These are phyloP conservation scores for Tetradesmus lagerheimii DNA, from an alignment of 139 green algal species.

Conservation along the genomic window DNA sequence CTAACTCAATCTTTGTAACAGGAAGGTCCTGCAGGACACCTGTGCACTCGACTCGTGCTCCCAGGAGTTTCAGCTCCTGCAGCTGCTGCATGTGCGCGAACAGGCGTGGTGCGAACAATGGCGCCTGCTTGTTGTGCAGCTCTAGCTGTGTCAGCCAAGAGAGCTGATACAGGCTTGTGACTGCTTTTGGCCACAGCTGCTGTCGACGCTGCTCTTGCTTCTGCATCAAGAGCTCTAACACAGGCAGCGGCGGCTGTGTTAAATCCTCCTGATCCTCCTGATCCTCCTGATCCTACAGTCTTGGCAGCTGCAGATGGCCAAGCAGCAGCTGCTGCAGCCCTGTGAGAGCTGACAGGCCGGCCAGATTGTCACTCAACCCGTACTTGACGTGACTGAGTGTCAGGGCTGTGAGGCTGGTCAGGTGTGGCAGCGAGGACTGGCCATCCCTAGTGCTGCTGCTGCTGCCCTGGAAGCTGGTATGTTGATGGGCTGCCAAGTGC, in stretches of 20 bases:
- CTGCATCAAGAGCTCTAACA: not conserved
- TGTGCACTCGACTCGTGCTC: not conserved
- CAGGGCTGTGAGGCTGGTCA: not conserved
- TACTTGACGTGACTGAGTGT: no score
- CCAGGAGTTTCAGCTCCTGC: not conserved
- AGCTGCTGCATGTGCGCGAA: not conserved
- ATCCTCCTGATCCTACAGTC: no score
- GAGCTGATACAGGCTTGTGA: not conserved
- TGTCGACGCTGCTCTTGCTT: no score
- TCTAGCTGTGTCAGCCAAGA: not conserved
- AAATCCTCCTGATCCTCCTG: no score
- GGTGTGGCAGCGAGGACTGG: not conserved
- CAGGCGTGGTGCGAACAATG: not conserved
- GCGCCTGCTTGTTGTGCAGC: not conserved
- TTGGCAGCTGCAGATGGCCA: no score
- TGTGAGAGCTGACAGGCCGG: no score
- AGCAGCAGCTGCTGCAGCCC: no score
- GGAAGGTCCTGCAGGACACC: not conserved
- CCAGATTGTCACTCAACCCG: no score
- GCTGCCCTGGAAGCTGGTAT: not conserved
- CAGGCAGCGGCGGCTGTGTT: no score
- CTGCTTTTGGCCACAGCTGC: not conserved
- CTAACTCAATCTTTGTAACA: not conserved
- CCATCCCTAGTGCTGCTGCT: not conserved
- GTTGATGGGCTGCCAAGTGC: not conserved